Conservation (phyloP, 129 eudicot species). For the Flaveria ramosissima region DNA sequence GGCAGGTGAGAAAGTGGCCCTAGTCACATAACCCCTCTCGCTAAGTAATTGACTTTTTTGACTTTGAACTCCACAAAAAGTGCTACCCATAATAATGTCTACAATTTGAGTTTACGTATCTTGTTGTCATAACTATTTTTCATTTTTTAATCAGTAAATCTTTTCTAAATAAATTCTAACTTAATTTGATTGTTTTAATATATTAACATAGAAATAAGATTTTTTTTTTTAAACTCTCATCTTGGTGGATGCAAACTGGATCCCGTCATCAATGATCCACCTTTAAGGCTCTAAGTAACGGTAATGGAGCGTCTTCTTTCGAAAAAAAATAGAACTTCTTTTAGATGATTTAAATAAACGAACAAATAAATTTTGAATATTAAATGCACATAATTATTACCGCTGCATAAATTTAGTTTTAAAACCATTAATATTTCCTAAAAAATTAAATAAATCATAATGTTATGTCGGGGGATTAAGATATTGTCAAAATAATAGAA, state of each 20-base stretch:
- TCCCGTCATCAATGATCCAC: not conserved
- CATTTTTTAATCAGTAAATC: not conserved
- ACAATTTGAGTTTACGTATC: not conserved
- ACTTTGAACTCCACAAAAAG: slow-evolving; percentile 4
- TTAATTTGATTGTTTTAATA: not conserved
- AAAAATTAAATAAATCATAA: too few relatives aligned
- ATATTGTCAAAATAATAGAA: too few relatives aligned
- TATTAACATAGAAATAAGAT: not conserved
- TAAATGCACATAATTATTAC: too few relatives aligned
- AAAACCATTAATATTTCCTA: too few relatives aligned
- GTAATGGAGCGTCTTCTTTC: slow-evolving; percentile 18
- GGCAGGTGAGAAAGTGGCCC: slow-evolving; percentile 24
- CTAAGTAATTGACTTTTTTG: slow-evolving; percentile 36
- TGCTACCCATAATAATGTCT: not conserved
- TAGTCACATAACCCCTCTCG: slow-evolving; percentile 29
- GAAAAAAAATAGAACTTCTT: too few relatives aligned
- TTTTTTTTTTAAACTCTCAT: not conserved
- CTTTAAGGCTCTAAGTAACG: slow-evolving; percentile 2
- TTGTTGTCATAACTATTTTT: not conserved
- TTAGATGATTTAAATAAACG: too few relatives aligned
- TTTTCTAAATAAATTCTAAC: not conserved
- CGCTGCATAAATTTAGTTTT: too few relatives aligned
- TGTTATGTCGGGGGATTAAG: too few relatives aligned
- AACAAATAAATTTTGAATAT: too few relatives aligned
- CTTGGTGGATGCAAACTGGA: not conserved